Evolutionary conservation across 2,329 filamentous ascomycete species (phyloP), one percentile per base, ranked within the genome.

Genomic region (Stachybotrys chartarum): DNA sequence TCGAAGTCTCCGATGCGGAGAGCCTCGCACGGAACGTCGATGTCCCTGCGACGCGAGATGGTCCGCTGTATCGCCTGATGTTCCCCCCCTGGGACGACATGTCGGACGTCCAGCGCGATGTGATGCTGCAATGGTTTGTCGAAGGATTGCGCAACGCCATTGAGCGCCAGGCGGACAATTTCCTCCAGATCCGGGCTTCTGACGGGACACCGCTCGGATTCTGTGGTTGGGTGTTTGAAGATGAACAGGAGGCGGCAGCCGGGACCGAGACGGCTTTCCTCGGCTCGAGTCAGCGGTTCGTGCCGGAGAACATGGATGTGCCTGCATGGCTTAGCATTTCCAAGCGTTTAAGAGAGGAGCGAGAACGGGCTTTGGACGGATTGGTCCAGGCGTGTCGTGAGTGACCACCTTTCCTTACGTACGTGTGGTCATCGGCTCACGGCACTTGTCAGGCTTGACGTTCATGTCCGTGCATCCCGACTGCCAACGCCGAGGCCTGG

Each of bases 401-500:
- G 18, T 47, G 24, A 24, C 30, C 30, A 48, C 18, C 44, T 3
- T 24, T 12, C 46, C 8, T 14, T 8, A 48, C 24, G 8, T 48
- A 42, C 24, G 5, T 17, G 3, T 5, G 10, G 8, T 48, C 10
- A 12, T 48, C 46, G 10, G 10, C 24, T 14, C n/a, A 17, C 10
- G 8, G n/a, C 46, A 3, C 7, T 32, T 52, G 10, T n/a, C 31
- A 55, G 54, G 54, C 6, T 45, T 55, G 6, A 50, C 35, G 1
- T 48, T 50, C 18, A 52, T 55, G 30, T 53, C 50, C 14, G 50
- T 55, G 3, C 16, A 50, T 50, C 54, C 54, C 1, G 6, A 48
- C 16, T 31, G 48, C 50, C 54, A 55, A 31, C 50, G 50, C 5
- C 50, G 44, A 12, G 54, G 54, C 10, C 42, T 55, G 32, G 54